Percentiles rank a stretch among this genome's conserved stretches.
phyloP scores from a whole-genome alignment of 78 protist species.

The Monocercomonoides exilis region DNA sequence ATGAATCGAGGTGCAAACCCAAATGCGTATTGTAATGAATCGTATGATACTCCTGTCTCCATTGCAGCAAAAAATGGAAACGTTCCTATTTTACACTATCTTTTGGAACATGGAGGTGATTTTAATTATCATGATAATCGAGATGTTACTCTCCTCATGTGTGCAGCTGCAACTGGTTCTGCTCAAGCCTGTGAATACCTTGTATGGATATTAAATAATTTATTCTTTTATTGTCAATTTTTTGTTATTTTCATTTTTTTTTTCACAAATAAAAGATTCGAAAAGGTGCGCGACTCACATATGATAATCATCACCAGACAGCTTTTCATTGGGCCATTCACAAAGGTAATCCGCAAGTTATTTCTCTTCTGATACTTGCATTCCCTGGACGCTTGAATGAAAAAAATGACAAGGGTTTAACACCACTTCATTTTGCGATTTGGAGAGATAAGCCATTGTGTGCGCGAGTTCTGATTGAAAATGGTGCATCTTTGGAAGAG shows the following conservation, averaged over 20 bases:
- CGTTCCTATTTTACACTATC: neutral
- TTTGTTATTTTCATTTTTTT: neutral
- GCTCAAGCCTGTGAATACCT: neutral
- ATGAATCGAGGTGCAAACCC: neutral
- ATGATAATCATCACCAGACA: neutral
- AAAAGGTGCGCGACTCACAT: neutral
- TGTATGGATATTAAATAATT: too few relatives aligned
- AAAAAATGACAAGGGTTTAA: neutral
- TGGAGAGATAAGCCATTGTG: neutral
- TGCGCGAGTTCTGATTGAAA: neutral
- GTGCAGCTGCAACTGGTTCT: neutral
- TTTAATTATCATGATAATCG: neutral
- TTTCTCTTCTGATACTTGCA: neutral
- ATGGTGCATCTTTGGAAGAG: constrained; percentile 1
- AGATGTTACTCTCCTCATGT: neutral
- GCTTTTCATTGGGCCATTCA: neutral
- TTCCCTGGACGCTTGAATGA: neutral
- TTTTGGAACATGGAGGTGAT: neutral
- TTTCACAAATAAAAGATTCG: neutral
- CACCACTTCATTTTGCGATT: neutral
- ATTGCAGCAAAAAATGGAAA: neutral
- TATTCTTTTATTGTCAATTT: too few relatives aligned
- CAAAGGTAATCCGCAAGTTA: neutral
- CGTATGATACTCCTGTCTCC: neutral
- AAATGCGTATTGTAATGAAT: neutral